Conservation (phyloP, 768 basidiomycete genomes). For the Boletus rubropictus region DNA sequence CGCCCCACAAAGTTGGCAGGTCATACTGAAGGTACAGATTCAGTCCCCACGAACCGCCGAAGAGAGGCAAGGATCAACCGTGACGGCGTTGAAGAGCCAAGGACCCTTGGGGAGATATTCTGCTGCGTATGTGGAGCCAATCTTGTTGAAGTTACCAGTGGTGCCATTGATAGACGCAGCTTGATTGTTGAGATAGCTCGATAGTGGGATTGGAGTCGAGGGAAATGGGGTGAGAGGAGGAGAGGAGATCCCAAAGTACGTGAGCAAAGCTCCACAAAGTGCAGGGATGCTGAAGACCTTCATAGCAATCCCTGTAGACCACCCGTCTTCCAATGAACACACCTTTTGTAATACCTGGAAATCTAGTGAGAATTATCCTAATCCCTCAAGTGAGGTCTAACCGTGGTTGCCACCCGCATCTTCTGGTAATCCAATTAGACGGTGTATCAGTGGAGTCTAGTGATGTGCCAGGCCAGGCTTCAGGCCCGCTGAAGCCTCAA, state of each 20-base stretch:
- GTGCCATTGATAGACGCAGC: slow-evolving; percentile 38
- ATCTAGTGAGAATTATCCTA: background rate
- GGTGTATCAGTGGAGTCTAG: too few species aligned
- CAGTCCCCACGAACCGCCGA: background rate
- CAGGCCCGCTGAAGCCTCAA: too few species aligned
- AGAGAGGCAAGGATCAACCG: slow-evolving; percentile 23
- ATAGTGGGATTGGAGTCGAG: slow-evolving; percentile 29
- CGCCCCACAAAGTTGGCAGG: slow-evolving; percentile 5
- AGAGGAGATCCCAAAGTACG: slow-evolving; percentile 11
- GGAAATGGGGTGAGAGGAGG: slow-evolving; percentile 27
- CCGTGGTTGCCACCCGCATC: slow-evolving; percentile 4
- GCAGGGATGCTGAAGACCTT: slow-evolving; percentile 18
- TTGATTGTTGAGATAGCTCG: slow-evolving; percentile 36
- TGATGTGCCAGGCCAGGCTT: too few species aligned
- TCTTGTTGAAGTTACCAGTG: slow-evolving; percentile 36
- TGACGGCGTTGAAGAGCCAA: slow-evolving; percentile 37
- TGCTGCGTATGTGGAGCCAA: slow-evolving; percentile 37
- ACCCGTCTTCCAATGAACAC: slow-evolving; percentile 6
- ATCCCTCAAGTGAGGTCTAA: slow-evolving; percentile 8
- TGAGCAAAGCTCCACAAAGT: slow-evolving; percentile 19
- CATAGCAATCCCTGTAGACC: slow-evolving; percentile 9
- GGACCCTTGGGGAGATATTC: slow-evolving; percentile 36
- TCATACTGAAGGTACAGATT: slow-evolving; percentile 31
- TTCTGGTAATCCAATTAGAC: background rate
- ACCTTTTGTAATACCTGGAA: slow-evolving; percentile 5